Evolutionary conservation across 805 yeast species (phyloP), one percentile per base, ranked within the genome.

Genomic region (Metschnikowia orientalis): DNA sequence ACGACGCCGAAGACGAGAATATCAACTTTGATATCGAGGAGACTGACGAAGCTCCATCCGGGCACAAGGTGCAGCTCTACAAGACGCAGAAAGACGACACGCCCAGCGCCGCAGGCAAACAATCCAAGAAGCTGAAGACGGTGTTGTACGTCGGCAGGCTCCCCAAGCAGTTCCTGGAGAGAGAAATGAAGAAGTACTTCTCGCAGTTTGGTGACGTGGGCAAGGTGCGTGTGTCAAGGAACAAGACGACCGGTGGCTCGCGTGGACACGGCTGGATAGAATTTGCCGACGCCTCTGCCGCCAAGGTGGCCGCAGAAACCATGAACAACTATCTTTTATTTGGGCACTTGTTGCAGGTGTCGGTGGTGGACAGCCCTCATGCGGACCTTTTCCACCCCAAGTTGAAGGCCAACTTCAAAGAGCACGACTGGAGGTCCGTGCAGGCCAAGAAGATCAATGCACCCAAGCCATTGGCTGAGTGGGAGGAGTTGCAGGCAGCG

Each of bases 261-360:
- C 89, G 87, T 63, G 97, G 88, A 57, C 90, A 79, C 58, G 97
- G 88, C 5, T 90, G 86, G 58, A 66, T 92, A 28, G 96, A 92
- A 61, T 92, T 90, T 53, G 74, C 71, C 25, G 70, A 77, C 34
- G 54, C 57, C 23, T 85, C 79, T 29, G 94, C 83, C 35, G 97
- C 97, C 27, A 73, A 77, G 47, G 70, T 88, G 41, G 98, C 96
- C 3, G 84, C 83, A 41, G 97, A 92, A 45, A 80, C 97, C 28
- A 92, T 92, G 98, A 81, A 92, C 61, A 92, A 92, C 62, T 92
- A 92, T 52, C 71, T 92, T 42, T 56, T 92, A 27, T 79, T 85
- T 63, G 94, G 94, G 5, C 97, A 90, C 59, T 73, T 89, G 41
- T 65, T 92, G 48, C 81, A 84, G 59, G 69, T 69, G 41, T 59